These are phyloP conservation scores for Emergomyces africanus DNA, from an alignment of 2,329 filamentous ascomycete species.

Conservation along the genomic window DNA sequence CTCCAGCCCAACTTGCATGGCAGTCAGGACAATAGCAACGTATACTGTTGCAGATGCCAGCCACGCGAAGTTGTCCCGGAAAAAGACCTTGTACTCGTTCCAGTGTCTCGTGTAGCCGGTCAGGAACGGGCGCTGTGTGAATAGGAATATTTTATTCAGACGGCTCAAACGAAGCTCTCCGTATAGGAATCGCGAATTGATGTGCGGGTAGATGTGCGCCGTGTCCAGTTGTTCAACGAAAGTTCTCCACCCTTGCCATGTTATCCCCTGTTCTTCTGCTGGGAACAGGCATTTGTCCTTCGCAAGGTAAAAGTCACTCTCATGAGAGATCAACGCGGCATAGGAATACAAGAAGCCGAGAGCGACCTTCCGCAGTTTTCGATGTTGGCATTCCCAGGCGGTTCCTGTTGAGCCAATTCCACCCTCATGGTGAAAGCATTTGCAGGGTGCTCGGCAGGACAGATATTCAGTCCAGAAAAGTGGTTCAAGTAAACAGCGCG, in stretches of 20 bases:
- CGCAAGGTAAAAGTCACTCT: background rate
- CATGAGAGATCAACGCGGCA: background rate
- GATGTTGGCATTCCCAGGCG: background rate
- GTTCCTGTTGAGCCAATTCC: background rate
- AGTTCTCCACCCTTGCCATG: background rate
- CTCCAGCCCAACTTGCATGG: background rate
- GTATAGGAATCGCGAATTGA: background rate
- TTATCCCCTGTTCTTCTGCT: background rate
- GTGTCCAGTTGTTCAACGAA: slow-evolving; percentile 1
- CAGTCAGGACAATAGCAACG: background rate
- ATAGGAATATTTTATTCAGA: background rate
- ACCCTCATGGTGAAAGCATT: background rate
- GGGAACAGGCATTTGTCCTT: background rate
- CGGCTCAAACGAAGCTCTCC: background rate
- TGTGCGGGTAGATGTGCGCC: background rate
- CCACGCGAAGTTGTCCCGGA: background rate
- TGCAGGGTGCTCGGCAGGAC: background rate
- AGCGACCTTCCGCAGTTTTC: background rate
- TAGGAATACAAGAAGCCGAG: background rate
- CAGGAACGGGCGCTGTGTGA: background rate
- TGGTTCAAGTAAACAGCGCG: background rate
- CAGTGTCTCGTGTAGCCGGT: background rate
- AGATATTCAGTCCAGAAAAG: background rate
- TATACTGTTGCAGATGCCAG: background rate
- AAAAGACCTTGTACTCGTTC: background rate